Evolutionary conservation across 768 basidiomycete genomes (phyloP).

Genomic region (Lentinula lateritia): DNA sequence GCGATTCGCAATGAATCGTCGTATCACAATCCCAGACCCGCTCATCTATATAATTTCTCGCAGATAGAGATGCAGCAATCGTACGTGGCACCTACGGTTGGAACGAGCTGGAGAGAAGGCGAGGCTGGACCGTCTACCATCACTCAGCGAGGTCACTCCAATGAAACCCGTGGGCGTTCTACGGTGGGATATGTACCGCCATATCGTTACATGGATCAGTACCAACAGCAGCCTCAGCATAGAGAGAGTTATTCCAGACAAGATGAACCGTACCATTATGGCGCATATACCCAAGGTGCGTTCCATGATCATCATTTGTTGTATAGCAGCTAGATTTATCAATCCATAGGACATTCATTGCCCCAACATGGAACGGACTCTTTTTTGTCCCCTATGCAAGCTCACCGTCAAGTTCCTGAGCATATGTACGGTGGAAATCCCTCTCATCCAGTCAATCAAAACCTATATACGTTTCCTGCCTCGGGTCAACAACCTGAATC

Average conservation of each 20-base stretch:
- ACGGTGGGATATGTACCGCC: neutral
- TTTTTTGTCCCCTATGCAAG: neutral
- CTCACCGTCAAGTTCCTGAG: neutral
- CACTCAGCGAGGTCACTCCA: neutral
- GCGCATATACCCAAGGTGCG: slow-evolving; percentile 5
- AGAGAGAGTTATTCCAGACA: neutral
- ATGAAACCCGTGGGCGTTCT: neutral
- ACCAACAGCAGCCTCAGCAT: neutral
- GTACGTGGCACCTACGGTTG: slow-evolving; percentile 21
- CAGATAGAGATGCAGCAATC: neutral
- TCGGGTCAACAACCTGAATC: neutral
- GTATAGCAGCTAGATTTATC: neutral
- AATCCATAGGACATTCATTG: neutral
- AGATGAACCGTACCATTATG: neutral
- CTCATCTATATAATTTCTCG: neutral
- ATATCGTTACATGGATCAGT: neutral
- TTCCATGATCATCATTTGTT: neutral
- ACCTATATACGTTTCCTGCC: neutral
- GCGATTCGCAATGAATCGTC: slow-evolving; percentile 11
- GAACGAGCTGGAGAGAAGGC: slow-evolving; percentile 33
- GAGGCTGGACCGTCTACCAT: slow-evolving; percentile 41
- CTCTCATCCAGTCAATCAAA: neutral
- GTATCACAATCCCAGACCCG: slow-evolving; percentile 17
- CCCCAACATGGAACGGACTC: neutral
- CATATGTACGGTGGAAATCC: neutral